A percentile compares a stretch with the other conserved stretches of the same genome.
These are phyloP conservation scores for Neurospora africana DNA, from an alignment of 495 filamentous ascomycete genomes.

Conservation along the genomic window DNA sequence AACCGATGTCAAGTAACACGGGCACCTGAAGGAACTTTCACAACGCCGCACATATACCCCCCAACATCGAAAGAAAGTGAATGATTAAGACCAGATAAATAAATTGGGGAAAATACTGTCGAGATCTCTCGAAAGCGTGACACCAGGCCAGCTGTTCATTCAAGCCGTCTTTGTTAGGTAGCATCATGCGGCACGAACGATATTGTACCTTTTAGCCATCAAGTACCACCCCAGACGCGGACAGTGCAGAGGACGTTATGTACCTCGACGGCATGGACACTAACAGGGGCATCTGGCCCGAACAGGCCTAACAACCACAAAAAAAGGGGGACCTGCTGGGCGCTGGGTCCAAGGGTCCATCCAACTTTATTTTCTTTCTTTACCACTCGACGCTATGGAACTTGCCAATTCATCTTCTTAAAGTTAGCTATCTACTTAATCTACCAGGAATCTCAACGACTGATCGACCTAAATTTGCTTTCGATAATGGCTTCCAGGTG, in stretches of 20 bases:
- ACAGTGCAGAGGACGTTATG: neutral
- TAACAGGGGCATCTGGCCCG: neutral
- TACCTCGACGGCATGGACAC: neutral
- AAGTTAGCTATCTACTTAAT: neutral
- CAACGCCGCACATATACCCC: neutral
- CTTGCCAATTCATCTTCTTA: neutral
- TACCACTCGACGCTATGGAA: conserved; percentile 1
- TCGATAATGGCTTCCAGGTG: conserved; percentile 19
- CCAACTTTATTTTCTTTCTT: neutral
- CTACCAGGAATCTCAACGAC: neutral
- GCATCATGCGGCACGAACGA: neutral
- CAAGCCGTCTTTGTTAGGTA: neutral
- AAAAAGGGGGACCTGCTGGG: neutral
- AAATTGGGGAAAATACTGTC: neutral
- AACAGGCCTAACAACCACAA: neutral
- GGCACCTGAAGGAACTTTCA: neutral
- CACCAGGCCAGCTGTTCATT: neutral
- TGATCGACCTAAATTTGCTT: neutral
- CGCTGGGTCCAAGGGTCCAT: neutral
- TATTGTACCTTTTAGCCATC: neutral
- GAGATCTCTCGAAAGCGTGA: neutral
- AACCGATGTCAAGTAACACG: conserved; percentile 6
- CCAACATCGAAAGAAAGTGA: neutral
- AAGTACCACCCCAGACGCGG: neutral
- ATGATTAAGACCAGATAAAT: neutral